Percentiles rank a stretch among this genome's conserved stretches.
Conservation (phyloP, 2,329 filamentous ascomycete species). For the Xylaria sp. region DNA sequence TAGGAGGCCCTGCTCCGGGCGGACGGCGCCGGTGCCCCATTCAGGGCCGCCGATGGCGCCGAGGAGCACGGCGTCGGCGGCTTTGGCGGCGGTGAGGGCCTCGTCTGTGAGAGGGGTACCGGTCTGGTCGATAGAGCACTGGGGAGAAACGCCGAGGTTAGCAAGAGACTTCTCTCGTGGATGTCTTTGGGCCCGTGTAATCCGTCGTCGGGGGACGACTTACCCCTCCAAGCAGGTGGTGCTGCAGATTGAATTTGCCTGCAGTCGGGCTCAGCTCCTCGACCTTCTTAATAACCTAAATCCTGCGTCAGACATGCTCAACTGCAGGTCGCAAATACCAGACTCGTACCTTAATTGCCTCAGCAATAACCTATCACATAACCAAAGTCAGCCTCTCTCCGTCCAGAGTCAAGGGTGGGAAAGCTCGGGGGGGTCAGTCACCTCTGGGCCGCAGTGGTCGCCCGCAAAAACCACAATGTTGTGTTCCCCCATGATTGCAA, state of each 20-base stretch:
- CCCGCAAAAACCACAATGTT: conserved; percentile 1
- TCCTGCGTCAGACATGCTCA: conserved; percentile 1
- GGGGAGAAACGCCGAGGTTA: conserved; percentile 12
- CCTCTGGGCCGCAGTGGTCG: conserved; percentile 2
- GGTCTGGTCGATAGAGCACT: conserved; percentile 2
- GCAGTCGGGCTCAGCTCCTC: conserved; percentile 3
- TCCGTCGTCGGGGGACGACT: conserved; percentile 7
- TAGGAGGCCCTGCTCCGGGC: neutral
- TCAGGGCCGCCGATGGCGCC: neutral
- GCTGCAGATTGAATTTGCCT: neutral
- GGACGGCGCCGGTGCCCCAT: conserved; percentile 1
- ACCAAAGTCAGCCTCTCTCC: neutral
- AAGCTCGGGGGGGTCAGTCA: neutral
- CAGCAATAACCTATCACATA: conserved; percentile 1
- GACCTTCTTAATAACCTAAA: neutral
- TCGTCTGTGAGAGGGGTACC: neutral
- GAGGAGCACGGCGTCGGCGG: conserved; percentile 1
- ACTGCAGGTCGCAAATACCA: conserved; percentile 3
- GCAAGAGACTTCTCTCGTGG: conserved; percentile 21
- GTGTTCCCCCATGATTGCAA: conserved; percentile 7
- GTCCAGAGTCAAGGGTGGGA: conserved; percentile 2
- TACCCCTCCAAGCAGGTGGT: neutral
- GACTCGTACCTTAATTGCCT: conserved; percentile 1
- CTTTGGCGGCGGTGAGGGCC: neutral
- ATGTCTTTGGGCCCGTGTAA: conserved; percentile 19